Conservation (phyloP, 2,329 filamentous ascomycete species). For the Cladosporium sp. region DNA sequence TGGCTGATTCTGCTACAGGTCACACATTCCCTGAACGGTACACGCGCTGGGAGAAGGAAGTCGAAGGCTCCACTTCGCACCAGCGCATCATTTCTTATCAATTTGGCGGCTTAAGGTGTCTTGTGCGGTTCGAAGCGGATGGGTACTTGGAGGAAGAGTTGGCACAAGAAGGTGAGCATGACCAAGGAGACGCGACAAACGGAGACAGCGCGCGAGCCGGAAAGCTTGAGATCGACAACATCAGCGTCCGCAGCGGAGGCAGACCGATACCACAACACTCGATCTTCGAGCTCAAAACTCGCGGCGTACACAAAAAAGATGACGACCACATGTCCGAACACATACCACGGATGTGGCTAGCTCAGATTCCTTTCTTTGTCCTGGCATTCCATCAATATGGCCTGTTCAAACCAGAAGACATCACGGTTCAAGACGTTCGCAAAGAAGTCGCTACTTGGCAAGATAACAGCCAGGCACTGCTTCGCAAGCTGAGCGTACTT, state of each 20-base stretch:
- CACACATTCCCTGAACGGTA: constrained; percentile 65
- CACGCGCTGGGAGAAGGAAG: constrained; percentile 57
- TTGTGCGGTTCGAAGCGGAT: constrained; percentile 57
- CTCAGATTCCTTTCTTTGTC: constrained; percentile 50
- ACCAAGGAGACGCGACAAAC: not conserved
- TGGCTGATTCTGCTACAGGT: constrained; percentile 38
- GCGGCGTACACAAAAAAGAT: not conserved
- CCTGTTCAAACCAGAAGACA: constrained; percentile 37
- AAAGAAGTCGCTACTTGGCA: constrained; percentile 41
- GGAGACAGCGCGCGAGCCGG: not conserved
- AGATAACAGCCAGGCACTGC: constrained; percentile 29
- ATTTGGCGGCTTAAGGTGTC: constrained; percentile 49
- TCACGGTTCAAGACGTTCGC: constrained; percentile 37
- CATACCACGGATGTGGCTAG: constrained; percentile 46
- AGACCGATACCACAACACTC: constrained; percentile 37
- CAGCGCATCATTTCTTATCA: constrained; percentile 59
- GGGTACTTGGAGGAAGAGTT: constrained; percentile 43
- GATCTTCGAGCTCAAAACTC: constrained; percentile 44
- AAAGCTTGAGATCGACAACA: not conserved
- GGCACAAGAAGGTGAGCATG: not conserved
- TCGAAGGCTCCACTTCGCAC: constrained; percentile 55
- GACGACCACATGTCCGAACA: constrained; percentile 33
- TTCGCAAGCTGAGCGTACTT: constrained; percentile 28
- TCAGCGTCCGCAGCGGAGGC: constrained; percentile 11
- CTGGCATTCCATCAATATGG: constrained; percentile 46